Percentiles rank a stretch among this genome's conserved stretches.
Evolutionary conservation across 352 stramenopile genomes (phyloP).

Genomic region (Phytophthora hybrid): DNA sequence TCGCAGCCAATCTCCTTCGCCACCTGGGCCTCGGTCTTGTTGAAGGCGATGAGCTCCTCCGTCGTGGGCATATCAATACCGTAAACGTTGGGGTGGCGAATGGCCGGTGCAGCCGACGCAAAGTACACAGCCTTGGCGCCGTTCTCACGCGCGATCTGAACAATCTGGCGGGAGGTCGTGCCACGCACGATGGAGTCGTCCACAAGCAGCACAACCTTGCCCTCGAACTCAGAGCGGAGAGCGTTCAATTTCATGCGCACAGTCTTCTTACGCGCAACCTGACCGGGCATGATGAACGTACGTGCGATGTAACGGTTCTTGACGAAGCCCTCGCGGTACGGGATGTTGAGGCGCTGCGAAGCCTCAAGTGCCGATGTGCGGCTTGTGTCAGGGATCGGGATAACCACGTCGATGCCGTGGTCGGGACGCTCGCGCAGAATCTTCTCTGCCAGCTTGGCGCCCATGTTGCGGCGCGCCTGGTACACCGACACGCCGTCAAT

Average conservation of each 20-base stretch:
- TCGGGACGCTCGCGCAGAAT: slow-evolving; percentile 93
- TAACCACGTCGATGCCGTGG: slow-evolving; percentile 98
- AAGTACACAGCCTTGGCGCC: slow-evolving; percentile 97
- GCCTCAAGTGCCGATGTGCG: slow-evolving; percentile 96
- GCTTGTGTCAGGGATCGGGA: slow-evolving; percentile 99
- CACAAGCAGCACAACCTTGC: slow-evolving; percentile 98
- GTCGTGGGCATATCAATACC: slow-evolving; percentile 99
- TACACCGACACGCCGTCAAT: slow-evolving; percentile 99
- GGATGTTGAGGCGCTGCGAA: slow-evolving; percentile 85
- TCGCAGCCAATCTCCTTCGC: slow-evolving; percentile 94
- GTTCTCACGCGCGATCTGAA: slow-evolving; percentile 98
- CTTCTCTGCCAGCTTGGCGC: slow-evolving; percentile 96
- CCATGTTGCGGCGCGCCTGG: slow-evolving; percentile 98
- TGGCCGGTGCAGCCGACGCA: slow-evolving; percentile 96
- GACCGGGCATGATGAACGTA: slow-evolving; percentile 99
- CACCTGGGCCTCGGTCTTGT: slow-evolving; percentile 95
- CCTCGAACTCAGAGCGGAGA: slow-evolving; percentile 92
- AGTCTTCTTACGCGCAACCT: slow-evolving; percentile 95
- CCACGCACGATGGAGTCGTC: slow-evolving; percentile 99
- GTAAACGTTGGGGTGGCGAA: slow-evolving; percentile 99
- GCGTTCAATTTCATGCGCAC: slow-evolving; percentile 99
- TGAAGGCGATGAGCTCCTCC: slow-evolving; percentile 98
- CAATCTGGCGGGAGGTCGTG: slow-evolving; percentile 98
- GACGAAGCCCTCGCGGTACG: slow-evolving; percentile 98
- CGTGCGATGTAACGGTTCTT: slow-evolving; percentile 99